Evolutionary conservation across 768 basidiomycete species (phyloP).

Genomic region (Phylloporus sp.): DNA sequence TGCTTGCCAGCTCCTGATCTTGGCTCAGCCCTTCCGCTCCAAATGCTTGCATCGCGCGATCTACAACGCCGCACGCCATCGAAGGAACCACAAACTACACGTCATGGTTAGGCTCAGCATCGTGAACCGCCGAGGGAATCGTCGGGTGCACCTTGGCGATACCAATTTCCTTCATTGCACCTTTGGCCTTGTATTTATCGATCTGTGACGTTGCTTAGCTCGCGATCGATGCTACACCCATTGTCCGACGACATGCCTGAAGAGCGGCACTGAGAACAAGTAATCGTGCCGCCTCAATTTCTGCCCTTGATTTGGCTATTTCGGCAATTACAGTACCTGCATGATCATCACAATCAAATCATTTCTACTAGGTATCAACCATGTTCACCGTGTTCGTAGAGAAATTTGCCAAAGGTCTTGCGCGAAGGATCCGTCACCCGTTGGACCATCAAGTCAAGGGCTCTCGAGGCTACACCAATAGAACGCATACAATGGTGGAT

Average conservation of each 20-base stretch:
- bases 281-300: slow-evolving; percentile 83
- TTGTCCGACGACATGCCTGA: slow-evolving; percentile 44
- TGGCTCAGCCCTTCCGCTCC: slow-evolving; percentile 96
- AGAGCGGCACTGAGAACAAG: slow-evolving; percentile 90
- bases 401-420: slow-evolving; percentile 90
- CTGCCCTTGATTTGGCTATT: slow-evolving; percentile 88
- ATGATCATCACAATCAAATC: neutral
- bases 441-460: slow-evolving; percentile 82
- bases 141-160: slow-evolving; percentile 79
- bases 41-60: slow-evolving; percentile 93
- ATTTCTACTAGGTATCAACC: neutral
- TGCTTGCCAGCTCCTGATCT: slow-evolving; percentile 74
- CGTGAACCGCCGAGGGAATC: neutral
- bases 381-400: slow-evolving; percentile 80
- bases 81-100: slow-evolving; percentile 88
- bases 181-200: slow-evolving; percentile 87
- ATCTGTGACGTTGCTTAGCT: slow-evolving; percentile 47
- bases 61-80: slow-evolving; percentile 84
- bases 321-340: slow-evolving; percentile 84
- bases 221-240: neutral
- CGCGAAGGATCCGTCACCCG: slow-evolving; percentile 88
- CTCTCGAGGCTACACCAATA: slow-evolving; percentile 80
- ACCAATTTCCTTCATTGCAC: slow-evolving; percentile 94
- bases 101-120: neutral
- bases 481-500: slow-evolving; percentile 98